phyloP scores from a whole-genome alignment of 148 eudicot genomes.

The Rhododendron vialii region DNA sequence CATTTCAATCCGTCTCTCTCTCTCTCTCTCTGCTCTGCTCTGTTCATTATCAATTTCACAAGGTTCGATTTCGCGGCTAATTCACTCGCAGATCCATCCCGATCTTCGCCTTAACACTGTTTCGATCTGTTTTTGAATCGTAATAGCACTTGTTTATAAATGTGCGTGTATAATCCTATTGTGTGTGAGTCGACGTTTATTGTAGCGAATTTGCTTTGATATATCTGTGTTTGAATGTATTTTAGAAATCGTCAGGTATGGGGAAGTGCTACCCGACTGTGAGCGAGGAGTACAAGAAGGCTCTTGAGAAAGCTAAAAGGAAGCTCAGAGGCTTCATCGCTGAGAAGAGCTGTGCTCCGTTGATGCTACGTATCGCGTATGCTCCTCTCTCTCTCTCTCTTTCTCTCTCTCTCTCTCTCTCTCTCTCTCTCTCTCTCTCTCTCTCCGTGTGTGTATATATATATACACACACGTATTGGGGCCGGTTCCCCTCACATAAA shows the following conservation, averaged over 20 bases:
- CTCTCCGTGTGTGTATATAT: background rate
- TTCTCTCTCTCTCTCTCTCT: background rate
- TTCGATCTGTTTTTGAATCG: background rate
- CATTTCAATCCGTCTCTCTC: background rate
- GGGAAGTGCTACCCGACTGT: background rate
- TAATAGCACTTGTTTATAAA: background rate
- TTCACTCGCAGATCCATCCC: background rate
- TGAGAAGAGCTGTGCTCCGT: conserved; percentile 71
- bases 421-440: background rate
- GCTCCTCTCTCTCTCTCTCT: conserved; percentile 7
- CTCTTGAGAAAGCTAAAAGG: background rate
- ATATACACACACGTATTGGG: too few species aligned
- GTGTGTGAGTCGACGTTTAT: background rate
- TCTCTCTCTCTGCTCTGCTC: background rate
- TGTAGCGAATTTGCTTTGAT: background rate
- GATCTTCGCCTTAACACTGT: background rate
- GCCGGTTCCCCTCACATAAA: too few species aligned
- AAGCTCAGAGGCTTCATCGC: conserved; percentile 71
- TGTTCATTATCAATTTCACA: background rate
- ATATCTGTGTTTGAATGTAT: background rate
- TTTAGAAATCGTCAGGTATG: background rate
- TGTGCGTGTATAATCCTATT: background rate
- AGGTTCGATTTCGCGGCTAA: background rate
- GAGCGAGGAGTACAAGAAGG: background rate
- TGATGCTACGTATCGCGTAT: conserved; percentile 84